A percentile compares a stretch with the other conserved stretches of the same genome.
phyloP scores from a whole-genome alignment of 2,329 filamentous ascomycete species.

The Penicillium sp. region DNA sequence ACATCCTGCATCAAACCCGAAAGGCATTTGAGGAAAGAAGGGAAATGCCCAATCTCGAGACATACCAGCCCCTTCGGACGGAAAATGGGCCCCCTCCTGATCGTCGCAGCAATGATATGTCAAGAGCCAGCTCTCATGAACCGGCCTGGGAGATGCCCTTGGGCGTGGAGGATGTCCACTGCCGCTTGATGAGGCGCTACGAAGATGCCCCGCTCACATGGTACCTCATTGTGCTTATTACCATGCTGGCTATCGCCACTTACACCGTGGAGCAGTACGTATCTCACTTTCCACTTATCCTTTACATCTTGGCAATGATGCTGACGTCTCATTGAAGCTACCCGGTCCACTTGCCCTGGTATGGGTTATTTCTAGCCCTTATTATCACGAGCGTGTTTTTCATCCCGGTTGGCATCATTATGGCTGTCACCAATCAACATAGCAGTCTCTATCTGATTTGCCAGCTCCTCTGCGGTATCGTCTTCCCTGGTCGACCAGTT shows the following conservation, averaged over 20 bases:
- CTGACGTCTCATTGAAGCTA: conserved; percentile 50
- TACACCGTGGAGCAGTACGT: conserved; percentile 80
- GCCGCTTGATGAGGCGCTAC: conserved; percentile 76
- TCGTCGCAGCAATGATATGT: conserved; percentile 10
- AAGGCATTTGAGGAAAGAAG: conserved; percentile 61
- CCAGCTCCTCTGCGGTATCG: conserved; percentile 74
- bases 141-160: conserved; percentile 45
- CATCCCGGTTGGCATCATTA: conserved; percentile 86
- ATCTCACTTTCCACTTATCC: not conserved
- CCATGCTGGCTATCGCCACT: conserved; percentile 73
- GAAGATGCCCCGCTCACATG: conserved; percentile 75
- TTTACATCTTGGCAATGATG: not conserved
- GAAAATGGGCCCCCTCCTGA: conserved; percentile 2
- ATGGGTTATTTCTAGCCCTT: conserved; percentile 73
- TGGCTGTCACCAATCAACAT: conserved; percentile 88
- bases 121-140: conserved; percentile 24
- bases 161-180: conserved; percentile 74
- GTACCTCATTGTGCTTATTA: conserved; percentile 71
- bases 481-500: conserved; percentile 79
- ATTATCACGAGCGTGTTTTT: conserved; percentile 75
- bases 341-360: conserved; percentile 79
- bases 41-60: conserved; percentile 45
- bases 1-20: conserved; percentile 74
- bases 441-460: conserved; percentile 82
- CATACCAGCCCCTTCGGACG: conserved; percentile 51